Conservation (phyloP, 2,329 filamentous ascomycete species). For the Rhinocladiella similis region DNA sequence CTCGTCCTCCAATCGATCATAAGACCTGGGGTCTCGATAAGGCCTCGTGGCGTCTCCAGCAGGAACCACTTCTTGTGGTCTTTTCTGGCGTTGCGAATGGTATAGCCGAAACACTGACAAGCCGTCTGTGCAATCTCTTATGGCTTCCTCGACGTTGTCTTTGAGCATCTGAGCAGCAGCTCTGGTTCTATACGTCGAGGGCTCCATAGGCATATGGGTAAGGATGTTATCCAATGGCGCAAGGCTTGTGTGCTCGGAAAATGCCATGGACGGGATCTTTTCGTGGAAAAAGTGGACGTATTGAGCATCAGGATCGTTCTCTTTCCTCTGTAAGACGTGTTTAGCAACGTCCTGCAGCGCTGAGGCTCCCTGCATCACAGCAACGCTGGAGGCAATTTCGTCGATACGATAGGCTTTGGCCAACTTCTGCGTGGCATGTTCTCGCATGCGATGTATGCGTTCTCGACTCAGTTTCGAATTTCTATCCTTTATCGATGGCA, state of each 20-base stretch:
- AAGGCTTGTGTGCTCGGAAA: conserved; percentile 71
- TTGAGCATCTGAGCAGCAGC: conserved; percentile 76
- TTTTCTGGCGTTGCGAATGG: conserved; percentile 52
- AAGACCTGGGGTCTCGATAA: conserved; percentile 47
- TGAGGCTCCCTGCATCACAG: conserved; percentile 78
- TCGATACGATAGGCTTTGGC: conserved; percentile 76
- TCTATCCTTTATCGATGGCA: conserved; percentile 57
- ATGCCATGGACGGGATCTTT: conserved; percentile 75
- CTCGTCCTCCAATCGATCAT: conserved; percentile 56
- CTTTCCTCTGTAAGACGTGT: conserved; percentile 69
- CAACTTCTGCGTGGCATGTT: conserved; percentile 76
- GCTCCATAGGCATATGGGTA: conserved; percentile 61
- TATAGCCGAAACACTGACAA: conserved; percentile 57
- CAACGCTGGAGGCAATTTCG: conserved; percentile 80
- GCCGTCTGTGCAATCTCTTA: conserved; percentile 68
- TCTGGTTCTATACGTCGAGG: conserved; percentile 68
- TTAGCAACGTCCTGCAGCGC: conserved; percentile 74
- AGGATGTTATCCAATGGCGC: conserved; percentile 69
- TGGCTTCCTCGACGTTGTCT: conserved; percentile 69
- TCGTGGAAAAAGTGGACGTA: conserved; percentile 94
- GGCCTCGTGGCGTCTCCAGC: conserved; percentile 41
- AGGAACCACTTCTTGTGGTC: conserved; percentile 53
- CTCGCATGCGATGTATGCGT: conserved; percentile 74
- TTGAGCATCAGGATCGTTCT: conserved; percentile 70
- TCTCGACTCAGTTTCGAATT: conserved; percentile 71